phyloP scores from a whole-genome alignment of 2,329 filamentous ascomycete species.

The Aspergillaceae sp. region DNA sequence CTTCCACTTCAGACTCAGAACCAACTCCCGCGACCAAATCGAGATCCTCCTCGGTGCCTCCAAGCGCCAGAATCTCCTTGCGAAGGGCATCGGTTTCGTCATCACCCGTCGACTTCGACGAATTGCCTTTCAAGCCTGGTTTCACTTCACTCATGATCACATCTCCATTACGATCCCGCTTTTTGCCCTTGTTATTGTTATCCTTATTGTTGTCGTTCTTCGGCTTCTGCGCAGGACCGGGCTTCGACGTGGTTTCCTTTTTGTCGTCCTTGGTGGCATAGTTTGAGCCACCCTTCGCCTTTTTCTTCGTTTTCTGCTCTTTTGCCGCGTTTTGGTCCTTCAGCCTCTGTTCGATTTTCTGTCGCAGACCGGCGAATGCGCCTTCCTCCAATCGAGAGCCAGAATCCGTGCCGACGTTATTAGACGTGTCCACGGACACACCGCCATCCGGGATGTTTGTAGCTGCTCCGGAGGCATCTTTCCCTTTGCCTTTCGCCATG shows the following conservation, averaged over 20 bases:
- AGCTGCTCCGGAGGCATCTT: conserved; percentile 22
- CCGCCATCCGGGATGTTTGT: conserved; percentile 8
- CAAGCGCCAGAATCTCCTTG: conserved; percentile 39
- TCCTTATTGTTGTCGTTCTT: conserved; percentile 3
- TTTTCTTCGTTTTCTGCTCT: conserved; percentile 23
- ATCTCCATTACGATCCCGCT: conserved; percentile 39
- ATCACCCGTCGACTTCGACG: conserved; percentile 11
- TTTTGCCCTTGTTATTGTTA: conserved; percentile 29
- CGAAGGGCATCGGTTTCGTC: conserved; percentile 26
- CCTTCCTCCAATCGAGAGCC: conserved; percentile 29
- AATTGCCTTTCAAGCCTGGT: conserved; percentile 16
- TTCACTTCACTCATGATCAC: conserved; percentile 32
- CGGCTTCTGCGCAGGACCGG: conserved; percentile 11
- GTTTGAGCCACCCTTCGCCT: conserved; percentile 17
- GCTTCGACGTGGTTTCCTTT: conserved; percentile 15
- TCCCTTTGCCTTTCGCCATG: conserved; percentile 34
- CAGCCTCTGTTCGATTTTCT: conserved; percentile 35
- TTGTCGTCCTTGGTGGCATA: conserved; percentile 7
- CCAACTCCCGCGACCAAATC: conserved; percentile 37
- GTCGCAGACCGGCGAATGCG: conserved; percentile 34
- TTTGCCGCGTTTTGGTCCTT: conserved; percentile 25
- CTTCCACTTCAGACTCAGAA: conserved; percentile 42
- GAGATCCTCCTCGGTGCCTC: conserved; percentile 43
- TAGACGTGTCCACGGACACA: conserved; percentile 8
- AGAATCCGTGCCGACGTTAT: conserved; percentile 15